Conservation (phyloP, 805 yeast species). For the Metschnikowia colocasiae region DNA sequence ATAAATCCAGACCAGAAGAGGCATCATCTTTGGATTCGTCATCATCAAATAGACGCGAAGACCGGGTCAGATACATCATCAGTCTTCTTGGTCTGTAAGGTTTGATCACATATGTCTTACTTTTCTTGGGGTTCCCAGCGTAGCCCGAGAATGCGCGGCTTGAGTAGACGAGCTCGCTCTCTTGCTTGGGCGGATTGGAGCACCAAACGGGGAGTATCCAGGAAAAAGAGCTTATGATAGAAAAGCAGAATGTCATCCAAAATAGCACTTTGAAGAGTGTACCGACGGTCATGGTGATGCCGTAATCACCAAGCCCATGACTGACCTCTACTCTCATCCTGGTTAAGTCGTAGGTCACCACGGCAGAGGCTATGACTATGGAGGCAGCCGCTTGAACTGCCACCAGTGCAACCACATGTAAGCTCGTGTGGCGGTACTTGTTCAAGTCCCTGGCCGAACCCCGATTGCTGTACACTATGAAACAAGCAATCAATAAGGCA, state of each 20-base stretch:
- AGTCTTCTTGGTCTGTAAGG: slow-evolving; percentile 7
- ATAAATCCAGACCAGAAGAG: not conserved
- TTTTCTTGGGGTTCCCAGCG: not conserved
- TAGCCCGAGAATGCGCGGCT: not conserved
- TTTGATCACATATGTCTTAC: not conserved
- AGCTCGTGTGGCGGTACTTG: slow-evolving; percentile 26
- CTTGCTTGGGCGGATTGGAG: slow-evolving; percentile 41
- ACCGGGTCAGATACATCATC: not conserved
- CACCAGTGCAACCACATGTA: slow-evolving; percentile 35
- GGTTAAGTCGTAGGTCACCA: slow-evolving; percentile 27
- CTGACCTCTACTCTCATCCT: slow-evolving; percentile 18
- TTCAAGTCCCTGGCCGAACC: slow-evolving; percentile 32
- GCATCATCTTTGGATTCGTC: slow-evolving; percentile 18
- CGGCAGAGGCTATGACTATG: slow-evolving; percentile 26
- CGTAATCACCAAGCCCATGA: slow-evolving; percentile 39
- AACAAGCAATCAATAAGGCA: slow-evolving; percentile 25
- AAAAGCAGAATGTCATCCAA: slow-evolving; percentile 33
- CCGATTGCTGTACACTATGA: slow-evolving; percentile 36
- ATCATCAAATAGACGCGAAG: slow-evolving; percentile 16
- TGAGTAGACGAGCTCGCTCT: slow-evolving; percentile 16
- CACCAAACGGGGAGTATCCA: slow-evolving; percentile 49
- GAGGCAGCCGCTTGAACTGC: slow-evolving; percentile 33
- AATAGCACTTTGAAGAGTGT: slow-evolving; percentile 37
- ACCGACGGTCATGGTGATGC: slow-evolving; percentile 44
- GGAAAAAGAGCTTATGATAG: slow-evolving; percentile 25